Conservation (phyloP, 2,329 filamentous ascomycete species). For the Claviceps humidiphila region DNA sequence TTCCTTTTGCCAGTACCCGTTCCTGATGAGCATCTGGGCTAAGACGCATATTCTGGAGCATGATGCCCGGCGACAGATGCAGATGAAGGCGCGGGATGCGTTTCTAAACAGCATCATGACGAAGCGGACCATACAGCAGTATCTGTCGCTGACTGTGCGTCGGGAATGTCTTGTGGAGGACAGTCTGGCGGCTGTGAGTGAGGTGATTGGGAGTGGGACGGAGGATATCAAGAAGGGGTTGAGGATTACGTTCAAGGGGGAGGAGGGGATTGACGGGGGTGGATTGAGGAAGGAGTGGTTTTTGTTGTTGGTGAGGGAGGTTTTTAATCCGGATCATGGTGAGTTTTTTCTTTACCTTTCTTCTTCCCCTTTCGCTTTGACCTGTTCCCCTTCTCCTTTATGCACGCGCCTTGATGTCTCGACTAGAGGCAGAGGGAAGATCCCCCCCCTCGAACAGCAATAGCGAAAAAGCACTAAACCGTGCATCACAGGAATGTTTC, state of each 20-base stretch:
- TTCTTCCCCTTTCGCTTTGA: neutral
- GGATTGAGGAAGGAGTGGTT: constrained; percentile 94
- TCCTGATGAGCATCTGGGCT: constrained; percentile 80
- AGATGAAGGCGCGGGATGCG: constrained; percentile 72
- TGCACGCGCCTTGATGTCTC: too few species aligned
- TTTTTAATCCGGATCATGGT: constrained; percentile 87
- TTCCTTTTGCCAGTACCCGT: constrained; percentile 84
- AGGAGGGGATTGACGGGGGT: constrained; percentile 84
- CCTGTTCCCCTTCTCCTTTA: neutral
- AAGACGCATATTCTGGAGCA: constrained; percentile 86
- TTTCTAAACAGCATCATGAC: constrained; percentile 84
- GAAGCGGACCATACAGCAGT: constrained; percentile 59
- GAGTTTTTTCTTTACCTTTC: constrained; percentile 19
- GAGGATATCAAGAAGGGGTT: constrained; percentile 87
- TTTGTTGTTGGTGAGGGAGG: constrained; percentile 69
- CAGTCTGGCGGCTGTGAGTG: constrained; percentile 71
- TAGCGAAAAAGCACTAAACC: too few species aligned
- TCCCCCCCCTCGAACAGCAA: too few species aligned
- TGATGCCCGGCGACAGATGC: constrained; percentile 81
- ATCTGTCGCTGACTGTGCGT: constrained; percentile 63
- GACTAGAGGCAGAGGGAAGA: too few species aligned
- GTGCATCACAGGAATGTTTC: constrained; percentile 57
- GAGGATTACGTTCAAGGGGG: constrained; percentile 71
- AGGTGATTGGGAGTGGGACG: constrained; percentile 65
- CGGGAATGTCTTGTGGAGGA: constrained; percentile 82